Evolutionary conservation across 345 rosid species (phyloP).

Genomic region (Corymbia maculata): DNA sequence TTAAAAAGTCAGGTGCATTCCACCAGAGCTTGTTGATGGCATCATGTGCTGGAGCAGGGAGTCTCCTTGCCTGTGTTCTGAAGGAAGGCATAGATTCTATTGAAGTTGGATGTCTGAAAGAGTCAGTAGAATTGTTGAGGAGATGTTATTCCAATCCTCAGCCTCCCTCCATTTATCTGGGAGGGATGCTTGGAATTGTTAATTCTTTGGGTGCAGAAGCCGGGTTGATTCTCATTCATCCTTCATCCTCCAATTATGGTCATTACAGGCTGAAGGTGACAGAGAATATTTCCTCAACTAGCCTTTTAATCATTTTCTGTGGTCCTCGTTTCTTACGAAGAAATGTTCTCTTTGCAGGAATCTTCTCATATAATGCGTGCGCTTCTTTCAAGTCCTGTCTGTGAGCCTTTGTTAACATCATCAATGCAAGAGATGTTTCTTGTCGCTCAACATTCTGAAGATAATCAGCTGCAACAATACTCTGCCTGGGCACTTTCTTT

Average conservation of each 20-base stretch:
- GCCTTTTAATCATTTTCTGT: not conserved
- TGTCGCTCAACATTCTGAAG: slow-evolving; percentile 63
- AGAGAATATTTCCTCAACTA: not conserved
- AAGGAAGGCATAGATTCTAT: slow-evolving; percentile 67
- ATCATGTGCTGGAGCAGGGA: slow-evolving; percentile 77
- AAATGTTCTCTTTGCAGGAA: slow-evolving; percentile 38
- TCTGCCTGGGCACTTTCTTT: slow-evolving; percentile 87
- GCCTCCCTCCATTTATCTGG: slow-evolving; percentile 53
- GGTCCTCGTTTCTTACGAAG: not conserved
- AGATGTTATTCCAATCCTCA: slow-evolving; percentile 58
- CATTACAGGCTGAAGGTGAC: slow-evolving; percentile 43
- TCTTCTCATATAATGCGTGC: slow-evolving; percentile 41
- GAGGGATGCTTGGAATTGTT: slow-evolving; percentile 89
- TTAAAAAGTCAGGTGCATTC: slow-evolving; percentile 45
- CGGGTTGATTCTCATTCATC: slow-evolving; percentile 44
- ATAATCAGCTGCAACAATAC: slow-evolving; percentile 56
- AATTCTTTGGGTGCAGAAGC: slow-evolving; percentile 81
- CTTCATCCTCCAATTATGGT: slow-evolving; percentile 15
- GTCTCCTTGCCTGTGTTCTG: slow-evolving; percentile 52
- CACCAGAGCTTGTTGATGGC: slow-evolving; percentile 73
- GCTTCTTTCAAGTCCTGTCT: slow-evolving; percentile 47
- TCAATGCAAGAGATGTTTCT: slow-evolving; percentile 80
- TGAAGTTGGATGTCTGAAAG: slow-evolving; percentile 39
- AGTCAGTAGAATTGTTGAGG: slow-evolving; percentile 53
- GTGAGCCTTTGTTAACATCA: slow-evolving; percentile 42